Evolutionary conservation across 208 protist genomes (phyloP).

Genomic region (Herpetomonas muscarum): DNA sequence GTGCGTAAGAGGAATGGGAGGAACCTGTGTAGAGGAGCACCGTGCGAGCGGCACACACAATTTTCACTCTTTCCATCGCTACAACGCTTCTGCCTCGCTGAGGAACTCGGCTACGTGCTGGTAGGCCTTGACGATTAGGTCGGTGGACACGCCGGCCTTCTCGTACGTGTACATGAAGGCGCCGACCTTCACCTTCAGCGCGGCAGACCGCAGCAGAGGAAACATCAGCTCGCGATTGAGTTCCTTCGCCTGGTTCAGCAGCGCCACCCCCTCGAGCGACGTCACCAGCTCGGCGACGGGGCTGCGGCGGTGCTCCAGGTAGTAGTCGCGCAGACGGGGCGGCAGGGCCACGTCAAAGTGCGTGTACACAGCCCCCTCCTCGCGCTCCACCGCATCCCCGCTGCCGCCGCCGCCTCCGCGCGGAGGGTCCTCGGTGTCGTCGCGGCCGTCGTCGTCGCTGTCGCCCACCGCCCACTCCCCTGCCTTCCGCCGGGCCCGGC

Average conservation of each 20-base stretch:
- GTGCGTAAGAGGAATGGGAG: too few relatives aligned
- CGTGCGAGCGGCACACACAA: too few relatives aligned
- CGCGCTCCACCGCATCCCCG: slow-evolving; percentile 11
- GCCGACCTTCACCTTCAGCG: slow-evolving; percentile 72
- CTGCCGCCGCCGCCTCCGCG: slow-evolving; percentile 2
- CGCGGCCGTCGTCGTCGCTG: neutral
- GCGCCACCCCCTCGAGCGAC: slow-evolving; percentile 56
- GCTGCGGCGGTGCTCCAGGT: slow-evolving; percentile 24
- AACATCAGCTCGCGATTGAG: slow-evolving; percentile 62
- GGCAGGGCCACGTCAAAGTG: slow-evolving; percentile 23
- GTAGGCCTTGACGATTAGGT: slow-evolving; percentile 55
- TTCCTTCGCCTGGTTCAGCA: slow-evolving; percentile 75
- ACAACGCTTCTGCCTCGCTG: slow-evolving; percentile 39
- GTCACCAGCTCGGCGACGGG: slow-evolving; percentile 45
- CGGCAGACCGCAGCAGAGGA: slow-evolving; percentile 67
- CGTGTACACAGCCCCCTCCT: slow-evolving; percentile 19
- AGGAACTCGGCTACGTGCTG: slow-evolving; percentile 57
- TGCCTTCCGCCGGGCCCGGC: too few relatives aligned
- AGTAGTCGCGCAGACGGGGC: slow-evolving; percentile 27
- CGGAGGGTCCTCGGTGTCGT: neutral
- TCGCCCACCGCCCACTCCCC: too few relatives aligned
- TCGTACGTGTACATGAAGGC: slow-evolving; percentile 77
- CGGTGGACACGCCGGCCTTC: slow-evolving; percentile 52
- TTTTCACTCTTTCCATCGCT: neutral
- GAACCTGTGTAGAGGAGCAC: too few relatives aligned